Base-by-base conservation (phyloP, 208 protist species). In the Trypanosoma platydactyli region DNA sequence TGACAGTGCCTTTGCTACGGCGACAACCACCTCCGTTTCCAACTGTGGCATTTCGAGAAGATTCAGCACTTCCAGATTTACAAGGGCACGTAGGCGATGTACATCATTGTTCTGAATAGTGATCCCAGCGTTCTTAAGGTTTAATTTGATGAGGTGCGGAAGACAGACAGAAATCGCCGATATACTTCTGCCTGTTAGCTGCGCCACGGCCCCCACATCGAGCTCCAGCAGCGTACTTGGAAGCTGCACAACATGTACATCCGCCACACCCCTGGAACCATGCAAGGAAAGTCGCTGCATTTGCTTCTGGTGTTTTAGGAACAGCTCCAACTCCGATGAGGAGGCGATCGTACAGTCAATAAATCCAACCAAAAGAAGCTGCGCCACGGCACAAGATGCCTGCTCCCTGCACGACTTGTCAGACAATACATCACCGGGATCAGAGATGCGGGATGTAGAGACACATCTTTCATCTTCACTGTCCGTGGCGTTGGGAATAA, bases 21-120 rank as follows among this genome's bases (percentile, higher is more conserved):
- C 60, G 18, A 42, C 30, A 12, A 79, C 54, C 48, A 59, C 51
- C 22, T 66, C 58, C 15, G 56, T 15, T 1, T 38, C 11, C 18
- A 68, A 18, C 22, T 79, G 64, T n/a, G 73, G 67, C n/a, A 79
- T 12, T 0, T 13, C 18, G 12, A 79, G 67, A 5, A 79, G 73
- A 57, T 79, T 79, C 16, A 79, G 60, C 59, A 66, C 56, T 27
- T 71, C 62, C 30, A 79, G 25, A 27, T 55, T 44, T 3, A 44
- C 58, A 3, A 79, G 33, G 4, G 52, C 73, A 27, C 29, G 48
- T 15, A 79, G 45, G 6, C n/a, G 35, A 40, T 44, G 59, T 22
- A 79, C 22, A 16, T 46, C 58, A 2, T 9, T 20, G 30, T 68
- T 70, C 20, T 41, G n/a, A 29, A 79, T 69, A 18, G 22, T 3